phyloP scores from a whole-genome alignment of 2,329 filamentous ascomycete species.

The Fusarium sp. region DNA sequence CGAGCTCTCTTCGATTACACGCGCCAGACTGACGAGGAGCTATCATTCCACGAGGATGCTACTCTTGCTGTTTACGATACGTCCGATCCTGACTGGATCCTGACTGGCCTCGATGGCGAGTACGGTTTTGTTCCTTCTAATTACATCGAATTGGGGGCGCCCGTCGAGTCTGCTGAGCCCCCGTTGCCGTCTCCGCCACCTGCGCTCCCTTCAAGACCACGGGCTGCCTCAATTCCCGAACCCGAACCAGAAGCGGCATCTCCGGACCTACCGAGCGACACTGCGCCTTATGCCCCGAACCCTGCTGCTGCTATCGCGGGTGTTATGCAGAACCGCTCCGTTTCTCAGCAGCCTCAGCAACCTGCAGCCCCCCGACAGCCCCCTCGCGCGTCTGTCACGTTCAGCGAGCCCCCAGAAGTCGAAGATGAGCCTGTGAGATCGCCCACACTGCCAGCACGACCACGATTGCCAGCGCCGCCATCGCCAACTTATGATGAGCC shows the following conservation, averaged over 20 bases:
- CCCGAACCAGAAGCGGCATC: conserved; percentile 33
- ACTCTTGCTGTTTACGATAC: conserved; percentile 87
- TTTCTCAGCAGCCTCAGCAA: conserved; percentile 49
- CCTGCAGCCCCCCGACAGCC: conserved; percentile 47
- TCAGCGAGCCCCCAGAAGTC: conserved; percentile 46
- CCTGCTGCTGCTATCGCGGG: conserved; percentile 68
- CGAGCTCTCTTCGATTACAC: conserved; percentile 99
- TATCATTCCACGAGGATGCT: conserved; percentile 93
- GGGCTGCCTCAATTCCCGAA: conserved; percentile 48
- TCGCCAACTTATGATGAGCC: conserved; percentile 44
- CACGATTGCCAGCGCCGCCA: conserved; percentile 42
- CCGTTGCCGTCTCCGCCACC: conserved; percentile 55
- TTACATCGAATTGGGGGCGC: conserved; percentile 82
- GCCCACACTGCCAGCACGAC: conserved; percentile 57
- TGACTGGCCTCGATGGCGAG: conserved; percentile 85
- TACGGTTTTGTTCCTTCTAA: conserved; percentile 97
- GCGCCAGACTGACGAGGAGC: conserved; percentile 95
- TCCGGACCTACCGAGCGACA: conserved; percentile 51
- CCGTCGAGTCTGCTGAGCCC: conserved; percentile 58
- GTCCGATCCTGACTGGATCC: conserved; percentile 95
- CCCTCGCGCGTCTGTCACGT: conserved; percentile 41
- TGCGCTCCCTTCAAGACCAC: conserved; percentile 59
- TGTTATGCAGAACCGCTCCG: conserved; percentile 64
- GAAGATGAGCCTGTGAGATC: conserved; percentile 52
- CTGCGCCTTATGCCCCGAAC: conserved; percentile 51